Conservation (phyloP, 139 green algal species). For the Micractinium conductrix region DNA sequence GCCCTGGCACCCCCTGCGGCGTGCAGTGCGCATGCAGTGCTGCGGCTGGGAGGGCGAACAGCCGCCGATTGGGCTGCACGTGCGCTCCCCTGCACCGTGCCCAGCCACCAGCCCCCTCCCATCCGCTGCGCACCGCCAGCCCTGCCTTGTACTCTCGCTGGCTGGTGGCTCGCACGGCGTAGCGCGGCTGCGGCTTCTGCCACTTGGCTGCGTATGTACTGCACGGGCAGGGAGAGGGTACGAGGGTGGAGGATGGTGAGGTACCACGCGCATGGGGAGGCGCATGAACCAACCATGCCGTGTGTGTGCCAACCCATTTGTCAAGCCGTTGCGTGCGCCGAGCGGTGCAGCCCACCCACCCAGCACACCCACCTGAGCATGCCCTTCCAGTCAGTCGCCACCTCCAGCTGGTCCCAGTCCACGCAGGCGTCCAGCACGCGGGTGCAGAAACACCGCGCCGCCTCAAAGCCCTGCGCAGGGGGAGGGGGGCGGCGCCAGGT, state of each 20-base stretch:
- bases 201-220: no score
- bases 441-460: slow-evolving; percentile 28
- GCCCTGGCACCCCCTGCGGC: no score
- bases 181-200: slow-evolving; percentile 15
- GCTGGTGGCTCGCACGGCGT: not conserved
- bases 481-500: no score
- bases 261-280: no score
- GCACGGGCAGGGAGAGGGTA: no score
- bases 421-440: slow-evolving; percentile 23
- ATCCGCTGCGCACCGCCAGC: not conserved
- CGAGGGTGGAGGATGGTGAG: not conserved
- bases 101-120: not conserved
- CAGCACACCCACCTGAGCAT: slow-evolving; percentile 18
- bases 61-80: no score
- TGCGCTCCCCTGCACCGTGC: no score
- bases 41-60: not conserved
- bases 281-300: no score
- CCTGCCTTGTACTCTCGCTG: slow-evolving; percentile 10
- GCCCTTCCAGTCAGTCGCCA: slow-evolving; percentile 6
- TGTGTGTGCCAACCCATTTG: no score
- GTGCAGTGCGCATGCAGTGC: not conserved
- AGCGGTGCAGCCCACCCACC: not conserved
- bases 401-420: slow-evolving; percentile 27
- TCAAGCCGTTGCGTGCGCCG: not conserved
- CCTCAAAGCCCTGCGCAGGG: slow-evolving; percentile 28